phyloP scores from a whole-genome alignment of 345 rosid species.

The Lenwebbia sp. region DNA sequence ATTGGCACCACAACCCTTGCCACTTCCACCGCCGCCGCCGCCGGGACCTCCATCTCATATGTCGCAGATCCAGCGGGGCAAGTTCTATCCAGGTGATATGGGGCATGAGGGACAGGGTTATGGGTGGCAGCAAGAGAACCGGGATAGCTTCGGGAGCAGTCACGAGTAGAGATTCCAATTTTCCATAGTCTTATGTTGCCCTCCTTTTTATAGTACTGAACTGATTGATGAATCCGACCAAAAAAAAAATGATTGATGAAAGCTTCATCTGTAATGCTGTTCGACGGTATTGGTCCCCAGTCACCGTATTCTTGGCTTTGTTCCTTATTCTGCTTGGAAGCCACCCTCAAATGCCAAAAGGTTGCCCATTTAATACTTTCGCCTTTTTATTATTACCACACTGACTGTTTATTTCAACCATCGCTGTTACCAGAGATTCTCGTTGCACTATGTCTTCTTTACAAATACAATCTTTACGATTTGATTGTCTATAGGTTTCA shows the following conservation, averaged over 20 bases:
- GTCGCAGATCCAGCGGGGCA: constrained; percentile 40
- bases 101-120: constrained; percentile 50
- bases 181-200: constrained; percentile 1
- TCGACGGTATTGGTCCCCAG: neutral
- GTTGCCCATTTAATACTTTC: neutral
- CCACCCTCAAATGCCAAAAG: neutral
- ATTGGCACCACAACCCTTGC: constrained; percentile 36
- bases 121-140: constrained; percentile 77
- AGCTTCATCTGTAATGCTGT: neutral
- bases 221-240: neutral
- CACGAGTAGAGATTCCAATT: constrained; percentile 28
- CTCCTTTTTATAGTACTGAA: neutral
- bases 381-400: neutral
- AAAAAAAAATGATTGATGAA: neutral
- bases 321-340: neutral
- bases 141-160: constrained; percentile 46
- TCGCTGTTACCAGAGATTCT: neutral
- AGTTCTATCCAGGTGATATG: constrained; percentile 36
- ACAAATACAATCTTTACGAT: neutral
- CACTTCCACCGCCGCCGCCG: constrained; percentile 30
- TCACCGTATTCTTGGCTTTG: neutral
- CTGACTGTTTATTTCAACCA: neutral
- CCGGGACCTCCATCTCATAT: constrained; percentile 18
- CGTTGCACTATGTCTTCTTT: neutral
- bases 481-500: neutral